Evolutionary conservation across 768 basidiomycete genomes (phyloP), one percentile per base, ranked within the genome.

Genomic region (Tubosaeta sp.): DNA sequence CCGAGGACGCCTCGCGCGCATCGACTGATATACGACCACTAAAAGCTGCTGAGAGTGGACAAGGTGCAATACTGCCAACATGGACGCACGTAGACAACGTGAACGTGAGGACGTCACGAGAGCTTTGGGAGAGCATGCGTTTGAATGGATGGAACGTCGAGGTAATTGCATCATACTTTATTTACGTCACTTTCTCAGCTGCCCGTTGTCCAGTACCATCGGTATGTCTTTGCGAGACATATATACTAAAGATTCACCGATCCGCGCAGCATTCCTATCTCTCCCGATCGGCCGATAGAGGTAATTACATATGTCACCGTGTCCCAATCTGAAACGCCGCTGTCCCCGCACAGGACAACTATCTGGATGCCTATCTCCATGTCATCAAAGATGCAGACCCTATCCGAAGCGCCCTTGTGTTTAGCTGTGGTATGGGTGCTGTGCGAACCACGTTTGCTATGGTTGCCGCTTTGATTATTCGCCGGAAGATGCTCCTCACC

Each of bases 401-500:
- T 2, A 71, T 86, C 4, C 75, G 75, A 16, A 93, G 92, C 0
- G 84, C 88, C 0, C 74, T 98, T 17, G 88, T 98, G 5, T 97
- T 98, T 67, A 93, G 89, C 45, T 97, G 95, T 66, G 95, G 97
- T 31, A 93, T 95, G 84, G 97, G 97, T 42, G 92, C 91, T 3
- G 95, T 97, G 1, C 81, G 95, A 17, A 95, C 94, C 3, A 97
- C 95, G 0, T 98, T 97, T 64, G 93, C 91, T 4, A 98, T 98
- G 97, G 81, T 86, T n/a, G 91, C 93, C 7, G 94, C 95, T 1
- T 83, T 85, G 51, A 76, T 99, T 33, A 77, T 97, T 2, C 77
- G 95, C 39, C 76, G 95, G 44, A 89, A 86, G 61, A 87, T 91
- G 60, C 64, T 84, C 32, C 65, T 86, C 6, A 59, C 76, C 14